phyloP scores from a whole-genome alignment of 169 alveolate species.

The Eimeria necatrix region DNA sequence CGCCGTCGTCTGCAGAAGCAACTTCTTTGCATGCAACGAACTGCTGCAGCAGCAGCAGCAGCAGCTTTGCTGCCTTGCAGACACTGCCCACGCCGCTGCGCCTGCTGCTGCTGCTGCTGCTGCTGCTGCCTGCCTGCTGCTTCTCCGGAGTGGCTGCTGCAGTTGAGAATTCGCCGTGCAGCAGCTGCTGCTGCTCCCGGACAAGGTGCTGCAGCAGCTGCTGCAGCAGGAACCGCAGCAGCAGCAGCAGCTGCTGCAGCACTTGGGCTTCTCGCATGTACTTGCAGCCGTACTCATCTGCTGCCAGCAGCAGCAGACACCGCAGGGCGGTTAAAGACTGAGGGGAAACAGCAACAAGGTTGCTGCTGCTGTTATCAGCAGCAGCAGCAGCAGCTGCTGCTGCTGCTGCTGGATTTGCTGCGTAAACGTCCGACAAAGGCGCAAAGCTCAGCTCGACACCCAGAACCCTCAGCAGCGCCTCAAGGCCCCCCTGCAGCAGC shows the following conservation, averaged over 20 bases:
- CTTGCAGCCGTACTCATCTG: slow-evolving; percentile 41
- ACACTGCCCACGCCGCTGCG: slow-evolving; percentile 19
- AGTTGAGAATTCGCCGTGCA: neutral
- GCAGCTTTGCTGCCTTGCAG: slow-evolving; percentile 52
- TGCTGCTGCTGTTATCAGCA: slow-evolving; percentile 19
- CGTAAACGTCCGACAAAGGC: neutral
- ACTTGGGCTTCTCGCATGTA: slow-evolving; percentile 50
- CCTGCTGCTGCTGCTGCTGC: slow-evolving; percentile 63
- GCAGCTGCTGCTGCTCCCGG: slow-evolving; percentile 51
- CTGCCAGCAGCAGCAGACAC: slow-evolving; percentile 66
- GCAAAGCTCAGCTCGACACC: neutral
- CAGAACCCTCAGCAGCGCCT: slow-evolving; percentile 18
- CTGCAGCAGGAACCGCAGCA: slow-evolving; percentile 58
- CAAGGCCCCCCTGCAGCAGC: slow-evolving; percentile 60
- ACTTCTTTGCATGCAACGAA: slow-evolving; percentile 9
- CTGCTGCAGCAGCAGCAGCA: slow-evolving; percentile 70
- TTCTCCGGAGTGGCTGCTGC: neutral
- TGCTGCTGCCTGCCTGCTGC: slow-evolving; percentile 5
- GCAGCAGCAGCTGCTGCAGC: slow-evolving; percentile 69
- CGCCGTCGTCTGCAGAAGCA: neutral
- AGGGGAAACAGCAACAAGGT: slow-evolving; percentile 3
- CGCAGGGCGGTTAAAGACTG: slow-evolving; percentile 49
- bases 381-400: slow-evolving; percentile 14
- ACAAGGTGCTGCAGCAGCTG: slow-evolving; percentile 50
- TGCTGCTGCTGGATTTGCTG: neutral